Evolutionary conservation across 2,329 filamentous ascomycete genomes (phyloP), one percentile per base, ranked within the genome.

Genomic region (Cercospora citrullina): DNA sequence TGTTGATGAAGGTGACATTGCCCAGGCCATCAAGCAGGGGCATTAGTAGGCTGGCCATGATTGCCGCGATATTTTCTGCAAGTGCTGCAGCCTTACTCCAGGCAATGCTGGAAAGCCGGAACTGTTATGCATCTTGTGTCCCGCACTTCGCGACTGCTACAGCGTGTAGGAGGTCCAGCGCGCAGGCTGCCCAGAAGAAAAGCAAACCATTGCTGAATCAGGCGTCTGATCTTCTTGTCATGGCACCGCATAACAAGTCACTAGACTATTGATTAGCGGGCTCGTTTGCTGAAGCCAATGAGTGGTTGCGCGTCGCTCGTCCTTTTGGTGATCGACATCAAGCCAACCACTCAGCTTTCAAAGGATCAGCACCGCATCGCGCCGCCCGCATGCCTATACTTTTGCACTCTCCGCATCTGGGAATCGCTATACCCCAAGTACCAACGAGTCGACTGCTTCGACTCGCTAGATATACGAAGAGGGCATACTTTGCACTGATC

Each of bases 1-100:
- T 69, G 62, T 71, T 71, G 57, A 71, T 71, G 42, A 69, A 71
- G 16, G 69, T 71, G 9, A 71, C 69, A 53, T 71, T 71, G 10
- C 69, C 67, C 6, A 69, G 64, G 21, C 66, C 67, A n/a, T 66
- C 67, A 5, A 67, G 61, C 18, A 57, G 26, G 9, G 68, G 68
- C 26, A 70, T 51, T 18, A 70, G 45, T 3, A 69, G 59, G 3
- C 63, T 57, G 12, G 60, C 21, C 60, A 63, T 63, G 21, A 18
- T 21, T 21, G 45, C 45, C 10, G 45, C 8, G 18, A 23, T 51
- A 21, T 21, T 2, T 18, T 5, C 45, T 51, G 45, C 45, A 51
- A 5, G 9, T 21, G 45, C 18, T 21, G 45, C 45, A 18, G 3
- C 7, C 5, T 23, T 18, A 1, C 45, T 23, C n/a, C n/a, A 23